phyloP scores from a whole-genome alignment of 805 yeast species.

The Wickerhamiella kazuoi region DNA sequence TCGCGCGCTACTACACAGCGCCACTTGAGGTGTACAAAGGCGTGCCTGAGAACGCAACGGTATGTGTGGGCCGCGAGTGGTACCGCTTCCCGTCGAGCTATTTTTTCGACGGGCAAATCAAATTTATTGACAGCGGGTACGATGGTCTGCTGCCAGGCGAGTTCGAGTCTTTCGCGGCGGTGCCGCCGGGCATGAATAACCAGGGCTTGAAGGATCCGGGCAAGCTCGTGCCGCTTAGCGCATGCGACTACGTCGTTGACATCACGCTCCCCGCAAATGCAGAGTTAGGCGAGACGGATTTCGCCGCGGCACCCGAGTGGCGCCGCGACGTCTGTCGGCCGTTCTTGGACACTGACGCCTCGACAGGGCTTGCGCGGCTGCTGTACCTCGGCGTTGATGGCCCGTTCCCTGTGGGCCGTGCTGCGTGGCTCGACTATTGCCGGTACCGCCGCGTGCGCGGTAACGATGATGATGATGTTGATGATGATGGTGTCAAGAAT shows the following conservation, averaged over 20 bases:
- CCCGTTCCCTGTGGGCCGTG: constrained; percentile 6
- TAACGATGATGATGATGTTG: too few species aligned
- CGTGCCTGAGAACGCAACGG: constrained; percentile 27
- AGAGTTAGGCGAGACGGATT: constrained; percentile 27
- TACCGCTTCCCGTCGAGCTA: constrained; percentile 80
- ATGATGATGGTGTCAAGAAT: too few species aligned
- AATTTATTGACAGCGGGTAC: constrained; percentile 61
- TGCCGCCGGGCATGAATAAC: constrained; percentile 60
- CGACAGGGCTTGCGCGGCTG: constrained; percentile 16
- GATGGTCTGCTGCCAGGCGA: constrained; percentile 82
- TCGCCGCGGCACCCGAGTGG: constrained; percentile 11
- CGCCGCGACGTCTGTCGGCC: constrained; percentile 9
- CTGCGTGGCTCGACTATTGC: constrained; percentile 17
- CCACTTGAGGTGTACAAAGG: constrained; percentile 45
- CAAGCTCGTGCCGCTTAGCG: constrained; percentile 30
- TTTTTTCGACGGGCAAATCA: constrained; percentile 47
- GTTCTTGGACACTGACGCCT: constrained; percentile 14
- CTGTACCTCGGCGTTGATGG: constrained; percentile 8
- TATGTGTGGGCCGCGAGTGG: constrained; percentile 94
- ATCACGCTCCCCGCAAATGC: constrained; percentile 31
- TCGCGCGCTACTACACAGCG: constrained; percentile 51
- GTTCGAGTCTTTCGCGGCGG: constrained; percentile 30
- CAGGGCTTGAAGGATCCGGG: constrained; percentile 45
- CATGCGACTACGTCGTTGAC: constrained; percentile 62
- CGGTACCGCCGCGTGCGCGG: constrained; percentile 11